Base-by-base conservation (phyloP, 1,139 yeast genomes). In the Diutina sp. region DNA sequence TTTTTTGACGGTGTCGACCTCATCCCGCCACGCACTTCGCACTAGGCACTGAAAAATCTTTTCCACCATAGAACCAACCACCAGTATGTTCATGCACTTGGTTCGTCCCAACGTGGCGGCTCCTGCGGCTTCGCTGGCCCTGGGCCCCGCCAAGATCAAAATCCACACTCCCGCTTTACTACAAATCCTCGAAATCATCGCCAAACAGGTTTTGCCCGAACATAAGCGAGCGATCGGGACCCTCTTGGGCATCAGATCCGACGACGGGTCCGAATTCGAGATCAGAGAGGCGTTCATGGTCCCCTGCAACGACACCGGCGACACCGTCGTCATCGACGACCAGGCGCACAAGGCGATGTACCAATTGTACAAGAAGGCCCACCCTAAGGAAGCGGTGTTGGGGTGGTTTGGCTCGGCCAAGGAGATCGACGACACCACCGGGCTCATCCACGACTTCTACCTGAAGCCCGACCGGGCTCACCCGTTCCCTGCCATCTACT, bases 361-460 rank as follows among this genome's bases (percentile, higher is more conserved):
- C 70, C 85, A 83, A 64, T 75, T 90, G 66, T 84, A 87, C 71
- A 87, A 85, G 71, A 83, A 83, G 66, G 85, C 95, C 46, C 87
- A 85, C 69, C 93, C 95, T 58, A 87, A 87, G 67, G 89, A 85
- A 64, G 77, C 79, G 56, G 87, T 90, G 57, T 79, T 90, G 58
- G 97, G 97, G 58, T 90, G 97, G 97, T 89, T 87, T 69, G 87
- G 95, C 56, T 84, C 91, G 45, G 73, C 82, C 51, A 65, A 62
- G 55, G 79, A 77, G 61, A 80, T 90, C 61, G 91, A 87, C 71
- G 79, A 83, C 60, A 80, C 86, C 67, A 83, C 95, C 30, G 88
- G 89, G n/a, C 78, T 90, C 63, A 84, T 90, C 65, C 96, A 90
- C 68, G 95, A 87, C 66, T 87, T 89, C 67, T 90, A 86, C 71